Conservation (phyloP, 306 rosid genomes). For the Erythrophleum fordii region DNA sequence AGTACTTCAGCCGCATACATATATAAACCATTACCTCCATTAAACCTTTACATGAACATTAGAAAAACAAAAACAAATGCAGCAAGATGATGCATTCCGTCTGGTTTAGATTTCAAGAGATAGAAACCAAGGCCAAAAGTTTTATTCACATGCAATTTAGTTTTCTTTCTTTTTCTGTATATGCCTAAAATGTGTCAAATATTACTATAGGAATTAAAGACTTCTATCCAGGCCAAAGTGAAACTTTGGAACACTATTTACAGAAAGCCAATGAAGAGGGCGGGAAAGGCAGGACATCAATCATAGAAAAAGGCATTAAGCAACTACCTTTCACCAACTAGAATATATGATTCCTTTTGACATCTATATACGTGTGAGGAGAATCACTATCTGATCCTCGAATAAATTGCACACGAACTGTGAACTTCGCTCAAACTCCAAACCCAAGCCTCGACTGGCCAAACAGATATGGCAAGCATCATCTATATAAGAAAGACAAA, state of each 20-base stretch:
- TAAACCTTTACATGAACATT: background rate
- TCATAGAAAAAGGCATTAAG: conserved; percentile 40
- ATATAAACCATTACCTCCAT: background rate
- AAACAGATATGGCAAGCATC: conserved; percentile 44
- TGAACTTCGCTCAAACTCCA: conserved; percentile 43
- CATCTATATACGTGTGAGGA: conserved; percentile 49
- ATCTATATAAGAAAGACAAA: conserved; percentile 39
- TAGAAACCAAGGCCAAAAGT: background rate
- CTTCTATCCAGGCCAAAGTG: conserved; percentile 15
- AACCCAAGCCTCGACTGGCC: conserved; percentile 45
- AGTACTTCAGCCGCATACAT: too few relatives aligned
- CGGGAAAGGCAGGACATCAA: conserved; percentile 1
- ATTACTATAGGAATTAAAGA: conserved; percentile 41
- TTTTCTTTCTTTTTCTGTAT: conserved; percentile 39
- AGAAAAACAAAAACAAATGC: background rate
- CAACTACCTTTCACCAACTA: conserved; percentile 57
- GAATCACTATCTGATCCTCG: conserved; percentile 53
- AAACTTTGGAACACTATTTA: conserved; percentile 41
- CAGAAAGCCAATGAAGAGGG: conserved; percentile 44
- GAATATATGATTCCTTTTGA: conserved; percentile 58
- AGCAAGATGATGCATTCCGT: background rate
- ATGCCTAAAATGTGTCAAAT: conserved; percentile 33
- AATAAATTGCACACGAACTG: conserved; percentile 40
- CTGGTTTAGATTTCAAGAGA: background rate
- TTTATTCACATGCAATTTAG: conserved; percentile 10